Percentiles rank a stretch among this genome's conserved stretches.
These are phyloP conservation scores for Aspergillus jensenii DNA, from an alignment of 2,329 filamentous ascomycete genomes.

Conservation along the genomic window DNA sequence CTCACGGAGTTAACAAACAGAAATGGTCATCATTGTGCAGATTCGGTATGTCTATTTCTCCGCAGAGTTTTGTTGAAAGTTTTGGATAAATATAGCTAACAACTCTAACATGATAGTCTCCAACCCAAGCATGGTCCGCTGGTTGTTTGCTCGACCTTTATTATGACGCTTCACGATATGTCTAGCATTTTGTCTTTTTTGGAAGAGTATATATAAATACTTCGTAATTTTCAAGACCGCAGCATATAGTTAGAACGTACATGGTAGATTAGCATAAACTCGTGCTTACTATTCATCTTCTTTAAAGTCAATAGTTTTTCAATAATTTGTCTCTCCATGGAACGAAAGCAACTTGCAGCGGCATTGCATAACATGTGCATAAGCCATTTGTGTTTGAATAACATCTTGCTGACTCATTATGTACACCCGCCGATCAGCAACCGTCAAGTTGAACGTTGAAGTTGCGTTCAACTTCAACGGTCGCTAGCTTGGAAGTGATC, in stretches of 20 bases:
- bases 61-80: not conserved
- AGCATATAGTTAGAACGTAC: not conserved
- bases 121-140: slow-evolving; percentile 95
- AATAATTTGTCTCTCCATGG: not conserved
- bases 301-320: not conserved
- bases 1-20: slow-evolving; percentile 92
- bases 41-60: slow-evolving; percentile 66
- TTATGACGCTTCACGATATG: slow-evolving; percentile 71
- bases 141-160: slow-evolving; percentile 94
- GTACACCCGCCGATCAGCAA: slow-evolving; percentile 11
- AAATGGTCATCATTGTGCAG: slow-evolving; percentile 75
- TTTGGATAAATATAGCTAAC: slow-evolving; percentile 10
- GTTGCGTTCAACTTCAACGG: not conserved
- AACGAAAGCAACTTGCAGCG: not conserved
- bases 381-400: not conserved
- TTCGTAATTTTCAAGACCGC: not conserved
- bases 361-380: not conserved
- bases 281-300: not conserved
- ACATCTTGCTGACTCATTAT: slow-evolving; percentile 15
- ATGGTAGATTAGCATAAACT: not conserved
- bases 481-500: not conserved
- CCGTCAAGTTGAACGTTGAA: slow-evolving; percentile 4
- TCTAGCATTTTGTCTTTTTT: not conserved
- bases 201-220: not conserved
- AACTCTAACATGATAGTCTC: slow-evolving; percentile 58